These are phyloP conservation scores for Orbilia oligospora DNA, from an alignment of 2,329 filamentous ascomycete genomes.

Conservation along the genomic window DNA sequence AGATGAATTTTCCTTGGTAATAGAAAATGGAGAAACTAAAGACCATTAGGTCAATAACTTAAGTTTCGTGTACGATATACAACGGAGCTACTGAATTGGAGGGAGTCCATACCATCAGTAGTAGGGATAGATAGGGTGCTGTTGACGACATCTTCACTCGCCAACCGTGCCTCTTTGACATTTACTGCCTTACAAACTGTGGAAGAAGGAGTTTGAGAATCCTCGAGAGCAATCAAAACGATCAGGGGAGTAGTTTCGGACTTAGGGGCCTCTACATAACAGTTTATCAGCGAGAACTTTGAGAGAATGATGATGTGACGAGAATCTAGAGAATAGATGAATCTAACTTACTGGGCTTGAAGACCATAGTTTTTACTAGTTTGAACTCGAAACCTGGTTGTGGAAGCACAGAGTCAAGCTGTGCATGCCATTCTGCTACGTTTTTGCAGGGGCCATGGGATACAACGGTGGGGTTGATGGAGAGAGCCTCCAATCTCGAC, in stretches of 20 bases:
- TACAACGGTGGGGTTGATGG: slow-evolving; percentile 43
- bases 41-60: background rate
- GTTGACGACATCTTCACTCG: slow-evolving; percentile 61
- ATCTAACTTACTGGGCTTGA: slow-evolving; percentile 63
- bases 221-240: slow-evolving; percentile 63
- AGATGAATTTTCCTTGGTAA: slow-evolving; percentile 63
- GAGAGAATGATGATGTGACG: background rate
- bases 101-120: slow-evolving; percentile 58
- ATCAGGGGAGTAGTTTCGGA: slow-evolving; percentile 63
- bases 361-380: slow-evolving; percentile 64
- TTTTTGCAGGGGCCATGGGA: slow-evolving; percentile 63
- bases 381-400: slow-evolving; percentile 62
- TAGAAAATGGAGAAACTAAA: slow-evolving; percentile 64
- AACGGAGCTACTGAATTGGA: background rate
- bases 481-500: slow-evolving; percentile 49
- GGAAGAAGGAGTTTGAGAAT: slow-evolving; percentile 62
- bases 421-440: slow-evolving; percentile 63
- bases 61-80: background rate
- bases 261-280: slow-evolving; percentile 63
- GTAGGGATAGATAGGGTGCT: slow-evolving; percentile 62
- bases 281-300: slow-evolving; percentile 5
- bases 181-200: slow-evolving; percentile 62
- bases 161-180: slow-evolving; percentile 64
- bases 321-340: background rate
- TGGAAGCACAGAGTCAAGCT: slow-evolving; percentile 59